Percentiles rank a stretch among this genome's conserved stretches.
These are phyloP conservation scores for Phoma sp. DNA, from an alignment of 2,329 filamentous ascomycete species.

Conservation along the genomic window DNA sequence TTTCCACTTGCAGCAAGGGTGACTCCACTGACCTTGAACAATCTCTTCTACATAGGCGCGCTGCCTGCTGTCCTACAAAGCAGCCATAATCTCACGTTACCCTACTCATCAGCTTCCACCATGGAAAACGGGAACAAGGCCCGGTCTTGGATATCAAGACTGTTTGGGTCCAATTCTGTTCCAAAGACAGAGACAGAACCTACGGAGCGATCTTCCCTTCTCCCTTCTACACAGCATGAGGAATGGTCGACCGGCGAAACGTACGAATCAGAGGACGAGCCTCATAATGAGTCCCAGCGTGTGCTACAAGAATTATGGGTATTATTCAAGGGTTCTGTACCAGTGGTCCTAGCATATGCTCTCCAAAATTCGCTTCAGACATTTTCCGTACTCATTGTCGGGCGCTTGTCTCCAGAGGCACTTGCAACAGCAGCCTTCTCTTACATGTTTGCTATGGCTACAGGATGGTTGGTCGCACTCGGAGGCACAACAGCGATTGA, in stretches of 20 bases:
- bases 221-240: conserved; percentile 49
- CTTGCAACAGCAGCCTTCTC: conserved; percentile 83
- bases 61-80: background rate
- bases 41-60: background rate
- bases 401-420: conserved; percentile 77
- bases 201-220: conserved; percentile 52
- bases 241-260: conserved; percentile 45
- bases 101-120: conserved; percentile 1
- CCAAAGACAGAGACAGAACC: conserved; percentile 34
- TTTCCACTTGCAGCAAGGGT: background rate
- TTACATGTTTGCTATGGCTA: conserved; percentile 93
- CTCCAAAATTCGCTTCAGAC: conserved; percentile 88
- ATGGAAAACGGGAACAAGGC: conserved; percentile 33
- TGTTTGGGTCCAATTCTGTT: conserved; percentile 28
- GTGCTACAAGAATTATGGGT: conserved; percentile 68
- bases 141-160: conserved; percentile 38
- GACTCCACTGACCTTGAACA: too few relatives aligned
- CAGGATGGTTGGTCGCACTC: conserved; percentile 83
- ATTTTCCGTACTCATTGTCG: conserved; percentile 79
- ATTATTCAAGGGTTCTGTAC: conserved; percentile 71
- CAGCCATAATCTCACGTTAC: background rate
- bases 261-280: conserved; percentile 47
- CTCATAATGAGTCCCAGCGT: conserved; percentile 43
- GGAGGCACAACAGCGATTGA: conserved; percentile 87
- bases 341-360: conserved; percentile 83